phyloP scores from a whole-genome alignment of 2,329 filamentous ascomycete species.

The Pleomassaria siparia region DNA sequence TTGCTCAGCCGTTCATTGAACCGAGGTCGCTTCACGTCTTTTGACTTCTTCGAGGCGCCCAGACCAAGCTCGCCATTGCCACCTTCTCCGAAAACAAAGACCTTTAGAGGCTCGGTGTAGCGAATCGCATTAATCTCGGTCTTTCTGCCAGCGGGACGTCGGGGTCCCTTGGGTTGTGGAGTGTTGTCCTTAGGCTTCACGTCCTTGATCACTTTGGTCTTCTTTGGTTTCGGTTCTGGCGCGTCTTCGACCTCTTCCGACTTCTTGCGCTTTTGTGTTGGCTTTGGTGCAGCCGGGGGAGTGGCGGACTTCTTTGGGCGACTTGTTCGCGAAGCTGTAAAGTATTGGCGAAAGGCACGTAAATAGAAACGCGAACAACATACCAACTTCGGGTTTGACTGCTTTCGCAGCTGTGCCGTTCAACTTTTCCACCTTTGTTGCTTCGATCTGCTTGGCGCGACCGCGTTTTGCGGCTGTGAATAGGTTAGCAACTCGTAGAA shows the following conservation, averaged over 20 bases:
- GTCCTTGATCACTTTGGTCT: conserved; percentile 15
- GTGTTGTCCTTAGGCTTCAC: conserved; percentile 16
- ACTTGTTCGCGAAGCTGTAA: not conserved
- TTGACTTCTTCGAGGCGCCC: conserved; percentile 64
- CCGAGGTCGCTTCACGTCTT: conserved; percentile 75
- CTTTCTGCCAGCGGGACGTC: conserved; percentile 35
- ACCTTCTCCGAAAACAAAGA: conserved; percentile 81
- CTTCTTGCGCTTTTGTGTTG: conserved; percentile 34
- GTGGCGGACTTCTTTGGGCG: conserved; percentile 13
- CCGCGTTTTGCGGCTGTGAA: conserved; percentile 19
- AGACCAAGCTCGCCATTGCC: conserved; percentile 81
- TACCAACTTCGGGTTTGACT: not conserved
- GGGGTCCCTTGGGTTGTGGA: conserved; percentile 33
- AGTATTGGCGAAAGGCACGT: not conserved
- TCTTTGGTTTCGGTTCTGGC: conserved; percentile 17
- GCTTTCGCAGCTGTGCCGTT: conserved; percentile 2
- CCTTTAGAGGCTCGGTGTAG: conserved; percentile 61
- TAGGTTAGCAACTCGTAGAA: conserved; percentile 9
- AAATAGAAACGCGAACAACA: conserved; percentile 1
- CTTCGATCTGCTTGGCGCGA: conserved; percentile 15
- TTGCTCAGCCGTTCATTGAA: conserved; percentile 63
- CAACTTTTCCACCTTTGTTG: not conserved
- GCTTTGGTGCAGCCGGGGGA: conserved; percentile 15
- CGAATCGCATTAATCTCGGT: conserved; percentile 65
- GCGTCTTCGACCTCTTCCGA: conserved; percentile 24